Base-by-base conservation (phyloP, 1,284 basidiomycete species). In the Heterobasidion occidentale region DNA sequence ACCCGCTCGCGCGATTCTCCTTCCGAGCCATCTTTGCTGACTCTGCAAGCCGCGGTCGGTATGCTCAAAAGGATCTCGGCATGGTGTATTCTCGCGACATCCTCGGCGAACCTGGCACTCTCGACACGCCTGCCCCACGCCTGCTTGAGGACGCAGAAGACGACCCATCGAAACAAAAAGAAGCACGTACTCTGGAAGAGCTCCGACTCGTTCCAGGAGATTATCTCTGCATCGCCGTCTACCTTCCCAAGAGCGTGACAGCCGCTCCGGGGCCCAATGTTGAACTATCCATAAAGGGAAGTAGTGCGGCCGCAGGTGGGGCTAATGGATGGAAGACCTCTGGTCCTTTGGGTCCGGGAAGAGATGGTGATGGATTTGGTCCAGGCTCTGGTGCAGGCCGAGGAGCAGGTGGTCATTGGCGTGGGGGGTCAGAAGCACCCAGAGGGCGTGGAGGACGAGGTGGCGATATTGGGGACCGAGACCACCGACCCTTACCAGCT, bases 11-110 rank as follows among this genome's bases (percentile, higher is more conserved):
- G 0, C 82, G 86, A 20, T 90, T 86, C 69, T 80, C 83, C 11
- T 91, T 91, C 75, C 80, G 84, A 38, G 81, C 86, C 5, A 79
- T 90, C 45, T 91, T 85, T 62, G 85, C 86, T 1, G 89, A 91
- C 67, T 73, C 84, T 9, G 74, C 77, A 7, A 81, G 79, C 64
- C 83, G 84, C 62, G 88, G 88, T 6, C 78, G 79, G 17, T 86
- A 83, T 61, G 71, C 83, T 0, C 78, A 81, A 65, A 90, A 90
- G 70, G 88, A 91, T 48, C 78, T 91, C 46, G 89, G 89, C 19
- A 80, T 79, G 62, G 84, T 91, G 46, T 87, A 87, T 68, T 86
- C 88, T 36, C 83, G 88, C 60, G 89, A 91, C 69, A 85, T 90
- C 61, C 78, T 90, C 3, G 87, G 89, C 54, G 85, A 88, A 66